phyloP scores from a whole-genome alignment of 371 early-diverging fungal genomes.

The Dipsacomyces acuminosporus region DNA sequence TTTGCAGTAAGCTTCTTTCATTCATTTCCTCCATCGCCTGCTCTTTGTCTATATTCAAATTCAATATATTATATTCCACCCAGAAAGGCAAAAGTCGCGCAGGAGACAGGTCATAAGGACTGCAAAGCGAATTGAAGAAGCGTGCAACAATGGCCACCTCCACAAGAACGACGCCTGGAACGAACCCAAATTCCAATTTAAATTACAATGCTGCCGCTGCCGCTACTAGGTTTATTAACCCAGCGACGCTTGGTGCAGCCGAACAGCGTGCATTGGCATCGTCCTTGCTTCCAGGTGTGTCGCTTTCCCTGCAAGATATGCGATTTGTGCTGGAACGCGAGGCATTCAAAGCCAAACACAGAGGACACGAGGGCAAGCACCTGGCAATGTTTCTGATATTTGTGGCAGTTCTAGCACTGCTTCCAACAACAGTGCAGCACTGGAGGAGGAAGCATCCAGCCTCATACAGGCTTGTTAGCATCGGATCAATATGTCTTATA shows the following conservation, averaged over 20 bases:
- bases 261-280: conserved; percentile 13
- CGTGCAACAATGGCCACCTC: no score
- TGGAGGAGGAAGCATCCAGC: conserved; percentile 35
- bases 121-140: no score
- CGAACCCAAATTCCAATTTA: background rate
- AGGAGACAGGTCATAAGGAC: no score
- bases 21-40: background rate
- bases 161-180: no score
- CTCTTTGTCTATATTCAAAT: background rate
- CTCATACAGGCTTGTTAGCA: conserved; percentile 41
- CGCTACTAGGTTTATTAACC: no score
- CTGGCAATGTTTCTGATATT: conserved; percentile 41
- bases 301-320: conserved; percentile 18
- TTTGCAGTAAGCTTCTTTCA: background rate
- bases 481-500: conserved; percentile 38
- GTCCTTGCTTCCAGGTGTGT: conserved; percentile 18
- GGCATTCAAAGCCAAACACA: conserved; percentile 20
- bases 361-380: conserved; percentile 43
- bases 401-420: conserved; percentile 23
- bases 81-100: no score
- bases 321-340: conserved; percentile 11
- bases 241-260: no score
- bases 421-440: conserved; percentile 27
- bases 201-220: no score
- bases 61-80: no score